Evolutionary conservation across 192 early-diverging fungal genomes (phyloP), one percentile per base, ranked within the genome.

Genomic region (Chytriomyces sp.): DNA sequence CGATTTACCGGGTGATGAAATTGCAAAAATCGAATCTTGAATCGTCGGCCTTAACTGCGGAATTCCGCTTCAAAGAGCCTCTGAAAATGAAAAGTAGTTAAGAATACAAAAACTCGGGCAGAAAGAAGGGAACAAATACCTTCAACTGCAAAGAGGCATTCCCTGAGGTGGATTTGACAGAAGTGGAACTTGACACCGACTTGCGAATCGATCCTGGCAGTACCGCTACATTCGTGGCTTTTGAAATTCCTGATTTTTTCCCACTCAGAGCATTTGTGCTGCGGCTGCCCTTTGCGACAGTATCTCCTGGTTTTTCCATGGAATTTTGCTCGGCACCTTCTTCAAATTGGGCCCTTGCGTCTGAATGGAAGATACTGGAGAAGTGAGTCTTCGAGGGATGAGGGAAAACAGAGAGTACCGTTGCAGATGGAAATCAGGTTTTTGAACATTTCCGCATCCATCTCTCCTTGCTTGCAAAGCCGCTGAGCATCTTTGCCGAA

Each of bases 381-480:
- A 35, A 35, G 35, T 57, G 53, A 57, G 13, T 13, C 16, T n/a
- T n/a, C 1, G 53, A 20, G 5, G 5, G 16, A 57, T 13, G 20
- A 13, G 20, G 16, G 53, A 57, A 57, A 57, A 57, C 16, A 20
- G 53, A 20, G 53, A 57, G 13, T 57, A 73, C 72, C 53, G 44
- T 63, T 10, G 46, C 72, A 73, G 23, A 45, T 45, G n/a, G 8
- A 16, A 7, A 62, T 45, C 16, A 73, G 43, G 24, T 3, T 8
- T 9, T 62, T 18, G 26, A 73, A 63, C 7, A 48, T 63, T 43
- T 35, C 43, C 13, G 23, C 6, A 62, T 73, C 72, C 8, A 9
- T 61, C 13, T 20, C 60, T 20, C 35, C 72, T 73, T 73, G 60
- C 60, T 62, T 73, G 0, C 24, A 24, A 23, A 73, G 53, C 43